Evolutionary conservation across 768 basidiomycete species (phyloP), one percentile per base, ranked within the genome.

Genomic region (Lactarius quietus): DNA sequence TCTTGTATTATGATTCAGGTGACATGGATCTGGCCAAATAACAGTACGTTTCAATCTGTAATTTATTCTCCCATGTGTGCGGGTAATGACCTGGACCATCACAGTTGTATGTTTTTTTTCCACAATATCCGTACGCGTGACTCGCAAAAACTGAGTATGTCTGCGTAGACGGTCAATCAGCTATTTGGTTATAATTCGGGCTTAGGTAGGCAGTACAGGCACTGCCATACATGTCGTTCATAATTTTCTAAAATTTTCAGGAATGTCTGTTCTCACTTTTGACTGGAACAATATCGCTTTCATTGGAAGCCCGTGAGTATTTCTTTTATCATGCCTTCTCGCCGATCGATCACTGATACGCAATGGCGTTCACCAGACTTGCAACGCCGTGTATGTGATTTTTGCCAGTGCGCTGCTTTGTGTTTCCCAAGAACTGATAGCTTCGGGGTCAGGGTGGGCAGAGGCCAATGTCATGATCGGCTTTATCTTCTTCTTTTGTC

Each of bases 181-280:
- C 71, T 92, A 68, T 92, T 92, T 69, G 90, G 66, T 81, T 74
- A 85, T 64, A 70, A 63, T n/a, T 60, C 54, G 38, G 62, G 63
- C 51, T 33, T 69, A 20, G 69, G 69, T 68, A 61, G 15, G 62
- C 59, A 51, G 15, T 36, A 26, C 28, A 7, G 12, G 17, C 1
- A 20, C 20, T 54, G 33, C 20, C 9, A 1, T 23, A 29, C 20
- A 31, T 3, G 33, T 31, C 43, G 23, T 23, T 38, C 20, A 3
- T 23, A 45, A 35, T 53, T 39, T 64, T 18, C 20, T 26, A 9
- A 39, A 29, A 57, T 45, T 23, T 17, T 8, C 28, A 69, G 74
- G 76, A 36, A 92, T 92, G 88, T 86, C 87, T 69, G 74, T 90
- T 64, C 73, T 92, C 70, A 90, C 90, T 23, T 91, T 93, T 72